Conservation (phyloP, 169 alveolate species). For the Cryptosporidium bovis region DNA sequence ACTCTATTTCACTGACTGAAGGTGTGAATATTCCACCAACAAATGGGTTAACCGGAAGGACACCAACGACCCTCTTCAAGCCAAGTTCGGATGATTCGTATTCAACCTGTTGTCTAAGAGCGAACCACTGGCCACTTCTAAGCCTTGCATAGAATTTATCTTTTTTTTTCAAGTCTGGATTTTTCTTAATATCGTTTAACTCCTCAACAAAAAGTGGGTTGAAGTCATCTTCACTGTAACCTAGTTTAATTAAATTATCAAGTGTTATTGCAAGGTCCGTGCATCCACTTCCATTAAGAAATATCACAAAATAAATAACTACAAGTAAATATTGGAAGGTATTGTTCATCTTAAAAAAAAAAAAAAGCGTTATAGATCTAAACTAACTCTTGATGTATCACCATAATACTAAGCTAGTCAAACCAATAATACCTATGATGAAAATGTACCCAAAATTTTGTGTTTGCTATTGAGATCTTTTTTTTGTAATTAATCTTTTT, state of each 20-base stretch:
- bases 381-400: neutral
- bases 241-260: constrained; percentile 12
- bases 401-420: neutral
- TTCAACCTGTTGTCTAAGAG: constrained; percentile 54
- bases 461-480: too few relatives aligned
- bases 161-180: constrained; percentile 17
- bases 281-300: neutral
- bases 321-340: neutral
- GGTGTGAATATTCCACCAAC: constrained; percentile 40
- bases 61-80: constrained; percentile 38
- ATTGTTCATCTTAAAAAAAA: neutral
- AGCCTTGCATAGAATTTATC: constrained; percentile 34
- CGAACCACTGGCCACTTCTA: constrained; percentile 66
- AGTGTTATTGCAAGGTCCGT: constrained; percentile 8
- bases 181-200: constrained; percentile 17
- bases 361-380: neutral
- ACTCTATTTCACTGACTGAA: constrained; percentile 21
- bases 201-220: constrained; percentile 51
- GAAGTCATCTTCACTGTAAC: constrained; percentile 42
- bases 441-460: too few relatives aligned
- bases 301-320: neutral
- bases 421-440: neutral
- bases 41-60: constrained; percentile 45
- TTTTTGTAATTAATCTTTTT: neutral
- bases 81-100: constrained; percentile 44